Evolutionary conservation across 2,329 filamentous ascomycete genomes (phyloP).

Genomic region (Aphanocladium album): DNA sequence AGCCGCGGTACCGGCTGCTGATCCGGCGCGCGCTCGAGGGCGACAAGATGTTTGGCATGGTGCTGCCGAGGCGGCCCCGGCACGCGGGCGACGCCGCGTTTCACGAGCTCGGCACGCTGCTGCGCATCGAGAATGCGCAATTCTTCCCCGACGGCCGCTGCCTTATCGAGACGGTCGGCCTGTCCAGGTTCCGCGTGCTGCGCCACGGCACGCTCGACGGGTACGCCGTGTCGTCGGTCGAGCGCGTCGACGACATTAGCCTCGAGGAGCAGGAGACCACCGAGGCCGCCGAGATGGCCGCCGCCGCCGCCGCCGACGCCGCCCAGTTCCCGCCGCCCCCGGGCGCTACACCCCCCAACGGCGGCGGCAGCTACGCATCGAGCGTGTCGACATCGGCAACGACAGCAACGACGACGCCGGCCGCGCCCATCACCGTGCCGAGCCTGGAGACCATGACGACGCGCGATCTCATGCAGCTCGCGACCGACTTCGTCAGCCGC

Average conservation of each 20-base stretch:
- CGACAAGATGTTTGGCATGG: conserved; percentile 77
- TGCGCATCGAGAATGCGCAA: conserved; percentile 70
- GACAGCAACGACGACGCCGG: background rate
- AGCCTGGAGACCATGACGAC: conserved; percentile 56
- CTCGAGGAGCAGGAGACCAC: conserved; percentile 72
- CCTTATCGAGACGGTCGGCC: conserved; percentile 70
- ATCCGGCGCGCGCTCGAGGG: conserved; percentile 71
- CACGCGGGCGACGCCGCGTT: conserved; percentile 41
- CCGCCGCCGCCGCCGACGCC: conserved; percentile 10
- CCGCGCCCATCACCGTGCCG: background rate
- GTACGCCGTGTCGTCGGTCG: conserved; percentile 70
- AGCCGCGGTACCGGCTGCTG: conserved; percentile 89
- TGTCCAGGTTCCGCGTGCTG: conserved; percentile 70
- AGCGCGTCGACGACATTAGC: conserved; percentile 76
- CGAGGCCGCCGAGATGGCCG: conserved; percentile 58
- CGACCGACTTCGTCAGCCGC: conserved; percentile 60
- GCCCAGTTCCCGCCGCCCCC: background rate
- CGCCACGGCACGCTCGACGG: conserved; percentile 64
- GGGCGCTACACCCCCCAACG: background rate
- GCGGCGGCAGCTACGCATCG: background rate
- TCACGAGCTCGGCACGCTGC: conserved; percentile 69
- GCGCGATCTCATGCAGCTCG: conserved; percentile 60
- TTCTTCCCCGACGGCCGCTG: conserved; percentile 75
- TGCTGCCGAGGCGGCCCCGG: conserved; percentile 59
- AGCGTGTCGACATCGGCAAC: background rate